These are phyloP conservation scores for Sporothrix brasiliensis DNA, from an alignment of 2,329 filamentous ascomycete genomes.

Conservation along the genomic window DNA sequence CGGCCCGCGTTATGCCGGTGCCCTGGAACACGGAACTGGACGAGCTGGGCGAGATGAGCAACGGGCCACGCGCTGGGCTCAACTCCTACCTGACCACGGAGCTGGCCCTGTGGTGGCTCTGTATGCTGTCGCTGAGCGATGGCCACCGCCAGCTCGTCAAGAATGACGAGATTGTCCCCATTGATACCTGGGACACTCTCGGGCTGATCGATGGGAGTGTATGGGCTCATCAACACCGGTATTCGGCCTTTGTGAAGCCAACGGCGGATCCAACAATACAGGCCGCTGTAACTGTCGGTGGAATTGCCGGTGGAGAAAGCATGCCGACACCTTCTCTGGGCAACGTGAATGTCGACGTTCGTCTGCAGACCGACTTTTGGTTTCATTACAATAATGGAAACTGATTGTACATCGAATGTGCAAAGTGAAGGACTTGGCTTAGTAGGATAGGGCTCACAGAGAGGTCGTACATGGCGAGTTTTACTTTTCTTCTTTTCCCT, in stretches of 20 bases:
- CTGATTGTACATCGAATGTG: too few relatives aligned
- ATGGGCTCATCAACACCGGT: neutral
- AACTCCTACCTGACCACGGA: slow-evolving; percentile 5
- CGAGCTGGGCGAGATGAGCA: neutral
- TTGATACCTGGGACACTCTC: neutral
- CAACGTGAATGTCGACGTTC: too few relatives aligned
- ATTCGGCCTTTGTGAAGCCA: neutral
- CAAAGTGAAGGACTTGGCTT: too few relatives aligned
- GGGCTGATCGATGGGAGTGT: neutral
- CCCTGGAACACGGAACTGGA: slow-evolving; percentile 6
- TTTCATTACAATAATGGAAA: too few relatives aligned
- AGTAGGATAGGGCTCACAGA: too few relatives aligned
- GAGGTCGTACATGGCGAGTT: neutral
- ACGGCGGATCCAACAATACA: neutral
- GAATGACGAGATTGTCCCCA: neutral
- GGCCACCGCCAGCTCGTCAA: slow-evolving; percentile 2
- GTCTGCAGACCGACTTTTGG: too few relatives aligned
- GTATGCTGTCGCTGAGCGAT: slow-evolving; percentile 8
- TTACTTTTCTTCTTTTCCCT: neutral
- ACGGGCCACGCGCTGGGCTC: neutral
- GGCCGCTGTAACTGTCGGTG: too few relatives aligned
- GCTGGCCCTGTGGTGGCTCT: slow-evolving; percentile 22
- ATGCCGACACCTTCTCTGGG: too few relatives aligned
- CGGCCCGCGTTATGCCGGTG: neutral
- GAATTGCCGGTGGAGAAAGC: too few relatives aligned